These are phyloP conservation scores for Fusarium sp. DNA, from an alignment of 2,329 filamentous ascomycete genomes.

Conservation along the genomic window DNA sequence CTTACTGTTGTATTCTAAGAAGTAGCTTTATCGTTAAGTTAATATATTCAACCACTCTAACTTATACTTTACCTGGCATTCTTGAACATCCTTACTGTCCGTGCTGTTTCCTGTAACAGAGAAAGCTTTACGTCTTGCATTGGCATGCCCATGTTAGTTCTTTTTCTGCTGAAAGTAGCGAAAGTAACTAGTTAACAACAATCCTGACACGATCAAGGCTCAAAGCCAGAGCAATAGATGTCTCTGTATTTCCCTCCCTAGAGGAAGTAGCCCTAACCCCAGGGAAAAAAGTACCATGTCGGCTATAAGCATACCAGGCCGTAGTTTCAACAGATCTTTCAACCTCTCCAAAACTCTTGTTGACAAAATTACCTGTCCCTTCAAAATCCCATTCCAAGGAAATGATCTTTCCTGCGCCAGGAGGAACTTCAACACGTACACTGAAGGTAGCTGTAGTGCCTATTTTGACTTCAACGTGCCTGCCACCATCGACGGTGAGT, in stretches of 20 bases:
- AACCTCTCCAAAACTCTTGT: fast-evolving
- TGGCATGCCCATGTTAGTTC: no score
- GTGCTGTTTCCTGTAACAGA: no score
- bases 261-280: fast-evolving
- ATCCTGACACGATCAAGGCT: fast-evolving
- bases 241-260: fast-evolving
- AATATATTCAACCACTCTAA: no score
- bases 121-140: no score
- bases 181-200: not conserved
- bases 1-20: no score
- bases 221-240: fast-evolving
- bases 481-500: fast-evolving
- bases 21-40: no score
- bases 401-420: fast-evolving
- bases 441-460: fast-evolving
- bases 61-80: no score
- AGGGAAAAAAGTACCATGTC: fast-evolving
- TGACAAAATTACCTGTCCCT: fast-evolving
- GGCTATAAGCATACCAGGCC: fast-evolving
- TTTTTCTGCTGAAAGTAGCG: no score
- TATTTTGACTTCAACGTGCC: fast-evolving
- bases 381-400: not conserved
- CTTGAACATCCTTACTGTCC: no score
- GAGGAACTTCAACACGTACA: not conserved
- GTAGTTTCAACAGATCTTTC: fast-evolving